Evolutionary conservation across 768 basidiomycete genomes (phyloP).

Genomic region (Pleurotus djamor): DNA sequence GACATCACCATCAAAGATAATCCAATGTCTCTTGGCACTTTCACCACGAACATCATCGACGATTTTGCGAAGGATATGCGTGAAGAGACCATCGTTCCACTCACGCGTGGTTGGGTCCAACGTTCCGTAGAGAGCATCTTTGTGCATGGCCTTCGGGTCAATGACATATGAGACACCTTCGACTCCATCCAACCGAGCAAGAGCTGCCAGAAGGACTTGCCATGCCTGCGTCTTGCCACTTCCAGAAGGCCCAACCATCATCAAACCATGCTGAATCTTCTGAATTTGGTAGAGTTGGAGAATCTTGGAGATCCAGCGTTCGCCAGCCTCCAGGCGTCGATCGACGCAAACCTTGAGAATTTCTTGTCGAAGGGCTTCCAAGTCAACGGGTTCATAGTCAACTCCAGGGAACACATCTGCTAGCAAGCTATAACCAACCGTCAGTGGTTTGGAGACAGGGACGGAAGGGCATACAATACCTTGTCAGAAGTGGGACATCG

Average conservation of each 20-base stretch:
- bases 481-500: conserved; percentile 92
- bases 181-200: conserved; percentile 86
- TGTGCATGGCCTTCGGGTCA: conserved; percentile 99
- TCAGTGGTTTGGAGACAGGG: background rate
- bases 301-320: conserved; percentile 93
- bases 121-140: conserved; percentile 96
- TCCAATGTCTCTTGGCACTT: conserved; percentile 96
- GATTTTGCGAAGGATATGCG: conserved; percentile 95
- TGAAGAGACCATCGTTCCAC: conserved; percentile 99
- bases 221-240: conserved; percentile 97
- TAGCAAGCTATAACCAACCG: conserved; percentile 57
- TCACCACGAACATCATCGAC: conserved; percentile 99
- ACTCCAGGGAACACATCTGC: conserved; percentile 98
- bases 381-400: conserved; percentile 85
- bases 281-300: conserved; percentile 98
- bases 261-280: conserved; percentile 98
- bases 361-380: conserved; percentile 81
- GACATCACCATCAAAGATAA: conserved; percentile 98
- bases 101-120: conserved; percentile 96
- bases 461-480: conserved; percentile 39
- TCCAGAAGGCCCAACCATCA: conserved; percentile 99
- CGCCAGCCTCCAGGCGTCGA: conserved; percentile 80
- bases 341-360: conserved; percentile 87
- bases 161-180: conserved; percentile 97
- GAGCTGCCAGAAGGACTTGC: conserved; percentile 88